Evolutionary conservation across 202 grass and related monocot genomes (phyloP).

Genomic region (Elaeis oleifera): DNA sequence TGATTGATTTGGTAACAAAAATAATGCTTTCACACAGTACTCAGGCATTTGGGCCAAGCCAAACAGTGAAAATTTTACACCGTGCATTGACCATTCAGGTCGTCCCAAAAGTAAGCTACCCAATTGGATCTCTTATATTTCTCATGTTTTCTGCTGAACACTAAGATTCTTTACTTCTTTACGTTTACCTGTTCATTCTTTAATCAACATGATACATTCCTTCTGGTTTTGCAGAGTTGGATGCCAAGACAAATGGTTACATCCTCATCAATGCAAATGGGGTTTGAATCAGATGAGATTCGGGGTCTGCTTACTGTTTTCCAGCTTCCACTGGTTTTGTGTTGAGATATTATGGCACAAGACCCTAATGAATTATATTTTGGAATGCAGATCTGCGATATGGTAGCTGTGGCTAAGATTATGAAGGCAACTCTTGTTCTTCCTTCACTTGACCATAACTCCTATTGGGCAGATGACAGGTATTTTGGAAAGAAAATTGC

Average conservation of each 20-base stretch:
- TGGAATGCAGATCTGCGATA: conserved; percentile 89
- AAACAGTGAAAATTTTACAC: conserved; percentile 57
- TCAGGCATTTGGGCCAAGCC: conserved; percentile 71
- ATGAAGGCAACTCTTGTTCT: conserved; percentile 88
- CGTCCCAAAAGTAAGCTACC: conserved; percentile 71
- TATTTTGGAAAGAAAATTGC: conserved; percentile 10
- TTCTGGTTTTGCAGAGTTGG: conserved; percentile 58
- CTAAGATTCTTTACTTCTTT: background rate
- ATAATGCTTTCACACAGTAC: conserved; percentile 38
- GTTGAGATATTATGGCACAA: conserved; percentile 9
- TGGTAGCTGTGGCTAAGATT: conserved; percentile 98
- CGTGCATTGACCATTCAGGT: conserved; percentile 61
- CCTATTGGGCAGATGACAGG: conserved; percentile 98
- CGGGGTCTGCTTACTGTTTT: conserved; percentile 67
- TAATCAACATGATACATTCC: conserved; percentile 14
- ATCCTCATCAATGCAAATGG: conserved; percentile 99
- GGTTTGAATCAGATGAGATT: conserved; percentile 99
- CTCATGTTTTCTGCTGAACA: conserved; percentile 8
- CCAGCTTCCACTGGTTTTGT: conserved; percentile 17
- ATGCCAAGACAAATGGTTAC: conserved; percentile 64
- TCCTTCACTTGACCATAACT: conserved; percentile 95
- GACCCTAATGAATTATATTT: conserved; percentile 23
- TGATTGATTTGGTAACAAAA: conserved; percentile 4
- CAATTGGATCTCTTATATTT: background rate
- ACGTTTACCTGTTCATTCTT: conserved; percentile 15